Percentiles rank a stretch among this genome's conserved stretches.
phyloP scores from a whole-genome alignment of 495 filamentous ascomycete species.

The Penicillium simplicissimum region DNA sequence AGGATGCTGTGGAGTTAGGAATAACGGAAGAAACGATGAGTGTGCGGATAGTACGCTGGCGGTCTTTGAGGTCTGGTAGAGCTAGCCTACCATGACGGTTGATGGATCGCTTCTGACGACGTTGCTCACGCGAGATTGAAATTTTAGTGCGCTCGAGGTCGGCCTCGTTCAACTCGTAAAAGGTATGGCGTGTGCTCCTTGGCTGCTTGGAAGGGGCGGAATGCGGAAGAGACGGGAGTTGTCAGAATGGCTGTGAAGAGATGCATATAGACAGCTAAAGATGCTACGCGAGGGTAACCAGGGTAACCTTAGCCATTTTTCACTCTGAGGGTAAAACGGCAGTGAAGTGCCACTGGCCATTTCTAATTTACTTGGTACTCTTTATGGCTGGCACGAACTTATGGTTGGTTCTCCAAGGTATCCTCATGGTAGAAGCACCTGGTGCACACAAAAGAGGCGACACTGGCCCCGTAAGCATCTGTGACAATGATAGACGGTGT shows the following conservation, averaged over 20 bases:
- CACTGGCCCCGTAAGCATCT: no score
- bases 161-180: conserved; percentile 87
- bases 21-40: conserved; percentile 87
- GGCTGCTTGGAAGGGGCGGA: conserved; percentile 84
- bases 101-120: conserved; percentile 90
- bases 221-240: conserved; percentile 77
- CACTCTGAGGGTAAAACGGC: no score
- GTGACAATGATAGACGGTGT: no score
- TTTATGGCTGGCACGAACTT: no score
- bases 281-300: no score
- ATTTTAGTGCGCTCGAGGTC: conserved; percentile 90
- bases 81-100: conserved; percentile 93
- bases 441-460: no score
- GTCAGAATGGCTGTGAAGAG: conserved; percentile 81
- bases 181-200: conserved; percentile 93
- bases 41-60: conserved; percentile 86
- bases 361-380: no score
- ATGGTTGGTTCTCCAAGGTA: no score
- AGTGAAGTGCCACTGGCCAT: no score
- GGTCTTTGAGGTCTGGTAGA: conserved; percentile 92
- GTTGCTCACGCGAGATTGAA: conserved; percentile 87
- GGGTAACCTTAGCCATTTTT: no score
- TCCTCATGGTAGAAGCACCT: no score
- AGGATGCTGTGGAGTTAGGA: conserved; percentile 74
- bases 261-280: no score